These are phyloP conservation scores for Drechslerella stenobrocha DNA, from an alignment of 2,329 filamentous ascomycete genomes.

Conservation along the genomic window DNA sequence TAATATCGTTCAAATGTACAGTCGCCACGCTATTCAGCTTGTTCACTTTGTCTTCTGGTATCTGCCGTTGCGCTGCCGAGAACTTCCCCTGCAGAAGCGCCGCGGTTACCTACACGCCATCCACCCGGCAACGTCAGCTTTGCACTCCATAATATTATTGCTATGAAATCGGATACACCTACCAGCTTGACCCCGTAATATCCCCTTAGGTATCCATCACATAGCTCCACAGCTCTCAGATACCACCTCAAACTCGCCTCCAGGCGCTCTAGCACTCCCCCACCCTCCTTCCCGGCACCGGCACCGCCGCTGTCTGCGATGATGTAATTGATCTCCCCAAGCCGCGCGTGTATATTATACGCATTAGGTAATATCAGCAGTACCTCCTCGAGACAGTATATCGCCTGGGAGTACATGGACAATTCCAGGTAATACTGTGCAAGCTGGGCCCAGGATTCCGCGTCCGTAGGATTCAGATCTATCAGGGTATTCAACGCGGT, in stretches of 20 bases:
- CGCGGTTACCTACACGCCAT: slow-evolving; percentile 51
- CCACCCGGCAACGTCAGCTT: slow-evolving; percentile 53
- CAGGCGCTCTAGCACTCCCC: slow-evolving; percentile 55
- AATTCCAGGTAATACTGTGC: slow-evolving; percentile 81
- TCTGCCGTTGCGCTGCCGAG: slow-evolving; percentile 26
- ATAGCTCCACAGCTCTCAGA: slow-evolving; percentile 87
- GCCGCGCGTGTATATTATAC: slow-evolving; percentile 76
- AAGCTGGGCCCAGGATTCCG: slow-evolving; percentile 90
- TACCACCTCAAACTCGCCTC: slow-evolving; percentile 80
- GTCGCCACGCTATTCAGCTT: slow-evolving; percentile 73
- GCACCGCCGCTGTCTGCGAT: slow-evolving; percentile 57
- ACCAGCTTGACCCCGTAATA: slow-evolving; percentile 89
- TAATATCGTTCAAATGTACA: slow-evolving; percentile 74
- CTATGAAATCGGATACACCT: slow-evolving; percentile 52
- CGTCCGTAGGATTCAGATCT: slow-evolving; percentile 82
- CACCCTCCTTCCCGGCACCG: slow-evolving; percentile 8
- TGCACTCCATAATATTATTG: slow-evolving; percentile 1
- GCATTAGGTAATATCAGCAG: slow-evolving; percentile 83
- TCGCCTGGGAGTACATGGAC: slow-evolving; percentile 77
- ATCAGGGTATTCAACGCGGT: slow-evolving; percentile 73
- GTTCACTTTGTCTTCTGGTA: slow-evolving; percentile 61
- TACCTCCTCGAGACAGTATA: slow-evolving; percentile 88
- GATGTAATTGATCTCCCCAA: slow-evolving; percentile 82
- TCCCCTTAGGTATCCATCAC: slow-evolving; percentile 86
- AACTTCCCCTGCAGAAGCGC: slow-evolving; percentile 33